Conservation (phyloP, 2,329 filamentous ascomycete species). For the Fusarium tanahbumbuense region DNA sequence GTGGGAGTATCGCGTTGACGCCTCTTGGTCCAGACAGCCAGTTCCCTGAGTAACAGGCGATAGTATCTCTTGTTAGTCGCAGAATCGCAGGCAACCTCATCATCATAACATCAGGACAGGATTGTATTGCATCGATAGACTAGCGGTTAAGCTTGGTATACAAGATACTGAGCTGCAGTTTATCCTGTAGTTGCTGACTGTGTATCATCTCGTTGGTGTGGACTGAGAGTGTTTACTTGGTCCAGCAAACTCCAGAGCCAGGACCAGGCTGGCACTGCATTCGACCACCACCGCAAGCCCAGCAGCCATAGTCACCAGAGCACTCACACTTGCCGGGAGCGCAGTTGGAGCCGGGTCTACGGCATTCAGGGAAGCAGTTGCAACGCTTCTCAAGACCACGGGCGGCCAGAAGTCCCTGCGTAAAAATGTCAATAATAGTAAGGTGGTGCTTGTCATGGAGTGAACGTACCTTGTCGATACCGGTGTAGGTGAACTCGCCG, state of each 20-base stretch:
- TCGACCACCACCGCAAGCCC: constrained; percentile 15
- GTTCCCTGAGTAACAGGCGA: too few relatives aligned
- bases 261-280: constrained; percentile 8
- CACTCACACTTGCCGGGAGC: constrained; percentile 9
- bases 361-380: background rate
- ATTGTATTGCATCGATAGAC: too few relatives aligned
- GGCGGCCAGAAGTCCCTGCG: background rate
- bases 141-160: background rate
- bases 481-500: constrained; percentile 3
- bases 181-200: too few relatives aligned
- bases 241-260: background rate
- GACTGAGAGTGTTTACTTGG: background rate
- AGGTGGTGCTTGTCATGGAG: background rate
- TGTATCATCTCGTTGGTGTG: background rate
- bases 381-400: constrained; percentile 17
- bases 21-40: too few relatives aligned
- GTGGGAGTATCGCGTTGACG: too few relatives aligned
- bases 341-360: background rate
- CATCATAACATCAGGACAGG: too few relatives aligned
- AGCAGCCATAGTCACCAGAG: constrained; percentile 16
- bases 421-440: fast-evolving
- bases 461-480: constrained; percentile 12
- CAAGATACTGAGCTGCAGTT: background rate
- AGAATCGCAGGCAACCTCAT: too few relatives aligned
- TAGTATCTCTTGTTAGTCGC: too few relatives aligned